Evolutionary conservation across 306 rosid species (phyloP), one percentile per base, ranked within the genome.

Genomic region (Cicer judaicum): DNA sequence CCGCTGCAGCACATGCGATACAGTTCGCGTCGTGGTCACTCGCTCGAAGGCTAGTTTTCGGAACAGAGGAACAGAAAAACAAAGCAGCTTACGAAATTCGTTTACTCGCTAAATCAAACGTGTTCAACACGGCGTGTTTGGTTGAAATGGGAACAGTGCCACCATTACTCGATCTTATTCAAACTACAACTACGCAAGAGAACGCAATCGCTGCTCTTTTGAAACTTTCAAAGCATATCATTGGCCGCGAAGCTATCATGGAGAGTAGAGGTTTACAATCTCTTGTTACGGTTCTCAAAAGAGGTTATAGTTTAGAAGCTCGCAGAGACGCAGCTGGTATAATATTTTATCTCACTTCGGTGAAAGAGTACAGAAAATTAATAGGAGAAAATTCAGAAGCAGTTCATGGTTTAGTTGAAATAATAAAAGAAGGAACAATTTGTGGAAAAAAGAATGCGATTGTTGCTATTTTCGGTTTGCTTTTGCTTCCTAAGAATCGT

Each of bases 81-180:
- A 92, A 88, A 71, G 97, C 92, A 0, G 91, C 96, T 0, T 85
- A 81, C 8, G 97, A 92, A 57, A 79, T 85, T 74, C 88, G 92
- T 0, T 39, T 88, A 75, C 87, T 90, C 0, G 82, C 89, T 0
- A 85, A 80, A 64, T 88, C 96, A 2, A 92, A 83, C 82, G 52
- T 87, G 24, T 88, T 87, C 86, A 88, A 88, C 7, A 77, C 90
- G 43, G 73, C 84, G 19, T 85, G 96, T 64, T 75, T 92, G 72
- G 61, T 85, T 10, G 77, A 88, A 49, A 87, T 85, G 3, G 89
- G 96, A 1, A 60, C 84, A 2, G 75, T 90, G 46, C 84, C 82
- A 0, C 89, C 86, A 2, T 70, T 92, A 47, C 16, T 88, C 4
- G 82, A 76, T 13, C 86, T 90, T 39, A 15, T 57, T 7, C 85